Evolutionary conservation across 2,329 filamentous ascomycete species (phyloP), one percentile per base, ranked within the genome.

Genomic region (Camillea tinctor): DNA sequence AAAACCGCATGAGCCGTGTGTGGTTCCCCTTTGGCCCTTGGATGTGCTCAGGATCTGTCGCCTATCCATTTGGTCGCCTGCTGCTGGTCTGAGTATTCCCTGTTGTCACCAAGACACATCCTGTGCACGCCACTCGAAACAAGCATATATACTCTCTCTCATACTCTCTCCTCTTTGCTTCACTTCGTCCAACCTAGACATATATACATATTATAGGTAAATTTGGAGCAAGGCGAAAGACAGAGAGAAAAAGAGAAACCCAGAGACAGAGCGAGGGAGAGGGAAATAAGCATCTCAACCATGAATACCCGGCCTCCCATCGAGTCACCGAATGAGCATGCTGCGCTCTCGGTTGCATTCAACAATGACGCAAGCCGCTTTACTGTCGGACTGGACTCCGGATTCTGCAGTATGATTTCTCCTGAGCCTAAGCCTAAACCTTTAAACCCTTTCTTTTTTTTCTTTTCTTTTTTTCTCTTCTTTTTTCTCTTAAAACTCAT

Each of bases 251-350:
- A 9, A 30, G 13, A 7, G 24, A 4, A 26, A n/a, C n/a, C n/a
- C 7, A 30, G 26, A 30, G 26, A 30, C 7, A 30, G 13, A 7
- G 6, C 8, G 13, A 7, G 24, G 4, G 9, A 30, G 26, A 30
- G 7, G 13, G 26, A 30, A 11, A 30, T 30, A 30, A 30, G 7
- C 6, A 30, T 9, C 26, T 11, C 36, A 71, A 79, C 62, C 56
- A 99, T 98, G 95, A 95, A 98, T 74, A 96, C 93, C 50, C 85
- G 94, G 60, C 90, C 90, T 56, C 86, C 91, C 59, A 92, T 98
- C 71, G 92, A 96, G 79, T 86, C 87, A 55, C 87, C 91, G 19
- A 84, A 83, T 50, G 86, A 88, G 57, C 89, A 90, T 4, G 84
- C 88, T 62, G 93, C 93, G 11, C 84, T 97, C 44, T 96, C 92